Evolutionary conservation across 1,284 basidiomycete genomes (phyloP).

Genomic region (Pascua sp.): DNA sequence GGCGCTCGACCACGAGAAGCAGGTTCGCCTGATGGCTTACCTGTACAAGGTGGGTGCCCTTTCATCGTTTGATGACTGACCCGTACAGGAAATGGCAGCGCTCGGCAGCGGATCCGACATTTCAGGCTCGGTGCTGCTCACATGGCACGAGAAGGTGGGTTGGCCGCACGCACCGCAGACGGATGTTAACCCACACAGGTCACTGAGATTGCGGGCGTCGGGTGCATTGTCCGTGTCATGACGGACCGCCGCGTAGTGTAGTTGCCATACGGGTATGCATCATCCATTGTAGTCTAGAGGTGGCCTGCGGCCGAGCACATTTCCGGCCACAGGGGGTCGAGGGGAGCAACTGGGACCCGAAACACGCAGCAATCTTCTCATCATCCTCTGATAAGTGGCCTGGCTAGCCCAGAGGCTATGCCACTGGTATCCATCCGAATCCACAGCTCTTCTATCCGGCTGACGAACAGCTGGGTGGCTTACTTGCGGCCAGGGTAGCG

Average conservation of each 20-base stretch:
- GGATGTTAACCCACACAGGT: slow-evolving; percentile 56
- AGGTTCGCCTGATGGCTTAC: slow-evolving; percentile 97
- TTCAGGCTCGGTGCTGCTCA: slow-evolving; percentile 81
- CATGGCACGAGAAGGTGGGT: slow-evolving; percentile 92
- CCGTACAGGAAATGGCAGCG: slow-evolving; percentile 27
- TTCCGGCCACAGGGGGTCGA: no score
- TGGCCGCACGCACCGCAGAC: not conserved
- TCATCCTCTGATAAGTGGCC: not conserved
- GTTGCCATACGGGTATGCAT: slow-evolving; percentile 14
- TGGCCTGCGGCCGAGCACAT: no score
- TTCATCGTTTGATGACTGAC: not conserved
- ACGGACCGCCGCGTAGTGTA: slow-evolving; percentile 82
- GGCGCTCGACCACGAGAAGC: slow-evolving; percentile 69
- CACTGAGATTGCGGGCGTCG: slow-evolving; percentile 90
- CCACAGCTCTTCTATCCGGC: no score
- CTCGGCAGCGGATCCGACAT: slow-evolving; percentile 76
- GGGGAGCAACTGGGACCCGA: not conserved
- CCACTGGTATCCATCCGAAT: no score
- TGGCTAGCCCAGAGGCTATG: no score
- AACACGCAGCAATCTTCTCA: not conserved
- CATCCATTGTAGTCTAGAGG: slow-evolving; percentile 19
- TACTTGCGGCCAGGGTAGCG: slow-evolving; percentile 44
- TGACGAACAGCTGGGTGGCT: not conserved
- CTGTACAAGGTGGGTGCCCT: slow-evolving; percentile 68
- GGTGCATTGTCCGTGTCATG: slow-evolving; percentile 96